phyloP scores from a whole-genome alignment of 2,329 filamentous ascomycete species.

The Cladophialophora exuberans region DNA sequence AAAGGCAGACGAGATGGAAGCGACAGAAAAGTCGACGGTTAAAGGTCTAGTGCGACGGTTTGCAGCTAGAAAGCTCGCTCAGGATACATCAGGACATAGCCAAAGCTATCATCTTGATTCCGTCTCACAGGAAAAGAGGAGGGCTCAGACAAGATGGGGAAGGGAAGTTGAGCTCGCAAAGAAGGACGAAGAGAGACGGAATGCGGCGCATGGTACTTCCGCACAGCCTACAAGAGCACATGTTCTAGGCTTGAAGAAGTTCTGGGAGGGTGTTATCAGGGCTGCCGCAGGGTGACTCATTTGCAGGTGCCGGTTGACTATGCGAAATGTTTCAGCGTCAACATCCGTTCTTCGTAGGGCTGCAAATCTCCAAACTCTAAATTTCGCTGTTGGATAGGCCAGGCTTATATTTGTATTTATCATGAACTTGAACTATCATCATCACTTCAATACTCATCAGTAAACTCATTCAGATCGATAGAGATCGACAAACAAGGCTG shows the following conservation, averaged over 20 bases:
- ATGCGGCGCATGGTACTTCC: conserved; percentile 21
- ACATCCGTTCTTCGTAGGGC: too few relatives aligned
- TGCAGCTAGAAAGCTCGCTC: conserved; percentile 24
- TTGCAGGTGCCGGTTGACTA: not conserved
- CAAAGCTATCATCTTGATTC: conserved; percentile 6
- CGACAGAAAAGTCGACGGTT: conserved; percentile 33
- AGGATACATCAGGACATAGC: conserved; percentile 21
- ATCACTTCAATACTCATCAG: too few relatives aligned
- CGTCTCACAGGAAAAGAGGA: conserved; percentile 28
- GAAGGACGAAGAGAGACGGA: conserved; percentile 27
- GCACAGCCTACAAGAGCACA: conserved; percentile 41
- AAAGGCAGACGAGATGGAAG: conserved; percentile 40
- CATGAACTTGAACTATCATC: too few relatives aligned
- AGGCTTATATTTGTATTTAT: too few relatives aligned
- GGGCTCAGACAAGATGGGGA: conserved; percentile 29
- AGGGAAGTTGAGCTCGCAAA: conserved; percentile 28
- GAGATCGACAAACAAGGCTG: too few relatives aligned
- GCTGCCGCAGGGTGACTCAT: conserved; percentile 30
- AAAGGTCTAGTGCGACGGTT: conserved; percentile 32
- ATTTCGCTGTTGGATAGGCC: too few relatives aligned
- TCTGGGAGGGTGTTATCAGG: conserved; percentile 65
- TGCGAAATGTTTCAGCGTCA: not conserved
- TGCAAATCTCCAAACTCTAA: too few relatives aligned
- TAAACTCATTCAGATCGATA: too few relatives aligned
- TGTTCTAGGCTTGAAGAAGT: conserved; percentile 65